Evolutionary conservation across 2,329 filamentous ascomycete species (phyloP), one percentile per base, ranked within the genome.

Genomic region (Lecanoromycetidae sp.): DNA sequence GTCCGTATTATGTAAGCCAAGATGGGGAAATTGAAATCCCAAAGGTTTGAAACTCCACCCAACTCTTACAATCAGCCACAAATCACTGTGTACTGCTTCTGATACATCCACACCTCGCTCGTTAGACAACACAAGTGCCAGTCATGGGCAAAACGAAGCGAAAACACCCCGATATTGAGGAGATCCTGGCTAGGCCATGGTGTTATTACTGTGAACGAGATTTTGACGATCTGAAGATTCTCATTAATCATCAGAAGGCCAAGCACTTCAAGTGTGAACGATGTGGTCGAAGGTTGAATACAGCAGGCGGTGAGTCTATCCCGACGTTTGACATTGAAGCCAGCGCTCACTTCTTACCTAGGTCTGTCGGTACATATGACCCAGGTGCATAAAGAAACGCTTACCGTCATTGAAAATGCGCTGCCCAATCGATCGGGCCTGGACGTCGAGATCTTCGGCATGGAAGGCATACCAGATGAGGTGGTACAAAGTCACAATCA

Each of bases 191-290:
- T 56, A 82, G 88, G 49, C 84, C 90, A 41, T 96, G 88, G 88
- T 98, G 91, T 71, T 98, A 94, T 69, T 98, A 98, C 71, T 98
- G 91, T 81, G 91, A 98, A 68, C 84, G 90, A 69, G 90, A 96
- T 68, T 98, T 96, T 63, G 88, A 96, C 65, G 91, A 98, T 64
- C 66, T 94, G 38, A 95, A 94, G 71, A 87, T 96, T 57, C 79
- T 98, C 54, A 93, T 94, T 57, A 88, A 85, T 49, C 91, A 98
- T 65, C 91, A 96, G 62, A 96, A 95, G 64, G 88, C 90, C n/a
- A 96, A 96, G 68, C 91, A 98, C 66, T 96, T 94, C 74, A 95
- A 94, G 67, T 98, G 91, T 68, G 86, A 94, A 58, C 73, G 82
- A 69, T 98, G 91, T 64, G 81, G 81, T 44, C 79, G 91, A 55